Base-by-base conservation (phyloP, 129 eudicot genomes). In the Heracleum sosnowskyi region DNA sequence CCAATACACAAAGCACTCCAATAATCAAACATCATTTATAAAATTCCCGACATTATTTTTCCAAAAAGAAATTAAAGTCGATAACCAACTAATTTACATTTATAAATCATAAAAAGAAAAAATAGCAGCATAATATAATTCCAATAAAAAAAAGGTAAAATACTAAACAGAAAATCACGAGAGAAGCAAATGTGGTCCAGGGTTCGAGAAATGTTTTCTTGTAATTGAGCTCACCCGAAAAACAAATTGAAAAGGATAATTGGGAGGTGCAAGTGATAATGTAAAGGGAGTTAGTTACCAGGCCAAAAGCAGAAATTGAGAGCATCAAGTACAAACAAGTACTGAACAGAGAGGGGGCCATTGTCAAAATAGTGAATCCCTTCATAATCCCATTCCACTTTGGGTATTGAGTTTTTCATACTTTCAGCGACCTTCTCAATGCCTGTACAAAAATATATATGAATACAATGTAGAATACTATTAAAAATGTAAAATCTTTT, bases 271-370 rank as follows among this genome's bases (percentile, higher is more conserved):
- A 49, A 49, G 57, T 3, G 22, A 7, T 15, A 47, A 16, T 47
- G 57, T 49, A 17, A 12, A 20, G 62, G 9, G 2, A 40, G 6
- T 11, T 33, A 55, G 31, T 29, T 84, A 95, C 97, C 98, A 66
- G 97, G 97, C 98, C 98, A 91, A 77, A 95, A 95, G 81, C 98
- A 95, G 81, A 95, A 91, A 82, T 95, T 95, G 57, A 95, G 70
- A 35, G 98, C 91, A 83, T 95, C 98, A 79, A 95, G 39, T 20
- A 95, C 98, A 77, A 95, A 79, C 85, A 91, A 80, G 81, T 94
- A 94, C 84, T 91, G 98, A 16, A 94, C 90, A 68, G 96, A 85
- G 55, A 95, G 94, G 40, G 94, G 94, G 15, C 96, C 97, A 53
- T 89, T 86, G 41, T 95, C 98, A 62, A 88, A 91, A 84, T 90